These are phyloP conservation scores for Aspergillus piperis DNA, from an alignment of 2,329 filamentous ascomycete genomes.

Conservation along the genomic window DNA sequence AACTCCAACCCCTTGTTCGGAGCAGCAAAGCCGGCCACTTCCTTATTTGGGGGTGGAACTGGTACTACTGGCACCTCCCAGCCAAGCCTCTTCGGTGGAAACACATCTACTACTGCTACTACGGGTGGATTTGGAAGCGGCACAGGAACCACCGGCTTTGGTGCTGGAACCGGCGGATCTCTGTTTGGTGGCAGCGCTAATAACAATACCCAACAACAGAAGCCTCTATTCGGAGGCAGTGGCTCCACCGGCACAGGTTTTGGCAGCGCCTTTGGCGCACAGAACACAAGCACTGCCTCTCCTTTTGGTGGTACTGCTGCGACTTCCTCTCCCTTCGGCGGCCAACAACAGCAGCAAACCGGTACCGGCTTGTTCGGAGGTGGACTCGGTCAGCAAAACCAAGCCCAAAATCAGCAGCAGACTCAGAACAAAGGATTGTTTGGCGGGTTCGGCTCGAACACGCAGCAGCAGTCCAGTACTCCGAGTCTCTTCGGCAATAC, in stretches of 20 bases:
- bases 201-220: conserved; percentile 27
- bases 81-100: conserved; percentile 43
- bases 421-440: conserved; percentile 43
- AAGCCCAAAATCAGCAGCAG: conserved; percentile 37
- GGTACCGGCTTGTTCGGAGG: conserved; percentile 45
- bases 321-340: conserved; percentile 49
- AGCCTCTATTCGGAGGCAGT: conserved; percentile 41
- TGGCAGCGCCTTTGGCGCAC: conserved; percentile 40
- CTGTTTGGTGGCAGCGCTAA: conserved; percentile 42
- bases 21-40: conserved; percentile 44
- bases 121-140: conserved; percentile 33
- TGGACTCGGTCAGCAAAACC: conserved; percentile 42
- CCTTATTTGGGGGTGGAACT: conserved; percentile 38
- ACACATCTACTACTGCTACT: conserved; percentile 38
- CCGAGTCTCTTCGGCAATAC: conserved; percentile 48
- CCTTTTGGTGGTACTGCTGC: conserved; percentile 43
- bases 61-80: conserved; percentile 32
- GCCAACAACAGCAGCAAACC: conserved; percentile 19
- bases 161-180: conserved; percentile 29
- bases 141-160: conserved; percentile 29
- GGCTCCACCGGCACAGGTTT: conserved; percentile 36
- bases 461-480: conserved; percentile 43
- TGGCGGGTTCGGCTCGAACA: conserved; percentile 44
- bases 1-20: conserved; percentile 46
- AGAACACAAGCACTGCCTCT: conserved; percentile 33